Base-by-base conservation (phyloP, 306 rosid species). In the Castanea sativa region DNA sequence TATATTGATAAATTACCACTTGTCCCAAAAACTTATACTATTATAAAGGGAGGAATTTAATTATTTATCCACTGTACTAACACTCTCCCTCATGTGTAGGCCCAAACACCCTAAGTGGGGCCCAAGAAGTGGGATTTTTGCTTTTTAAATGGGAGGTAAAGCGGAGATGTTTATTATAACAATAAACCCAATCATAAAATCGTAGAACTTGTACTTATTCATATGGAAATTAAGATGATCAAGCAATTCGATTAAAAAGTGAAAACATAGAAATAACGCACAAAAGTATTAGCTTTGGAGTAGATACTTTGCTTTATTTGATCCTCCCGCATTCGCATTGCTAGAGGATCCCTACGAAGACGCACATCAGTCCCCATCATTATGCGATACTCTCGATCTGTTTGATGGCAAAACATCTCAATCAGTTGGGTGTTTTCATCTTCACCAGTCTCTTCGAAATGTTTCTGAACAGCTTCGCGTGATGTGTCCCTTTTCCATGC, bases 321-420 rank as follows among this genome's bases (percentile, higher is more conserved):
- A 76, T 95, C 99, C 78, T 93, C 99, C 65, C 74, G 80, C 99
- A 95, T 89, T 71, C 94, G 88, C 99, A 95, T 95, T 49, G 99
- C 98, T 79, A 91, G 87, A 80, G 99, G 99, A 78, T 93, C 99
- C 88, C 99, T 88, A 7, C 14, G 84, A 70, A 95, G 88, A 63
- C 99, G 96, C 74, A 74, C 33, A 89, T 95, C 99, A 72, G 99
- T 95, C 69, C 99, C 99, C 98, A 95, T 95, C 99, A 95, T 95
- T 73, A 95, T 79, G 63, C 98, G 98, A 79, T 89, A 95, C 90
- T 95, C 99, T 74, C 88, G 77, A 69, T 89, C 99, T 20, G 98
- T 95, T 83, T 92, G 99, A 75, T 93, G 79, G 85, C 75, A 63
- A 68, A 95, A 88, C 99, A 95, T 93, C 81, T 95, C 94, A 77